phyloP scores from a whole-genome alignment of 139 green algal genomes.

The Pseudopediastrum boryanum region DNA sequence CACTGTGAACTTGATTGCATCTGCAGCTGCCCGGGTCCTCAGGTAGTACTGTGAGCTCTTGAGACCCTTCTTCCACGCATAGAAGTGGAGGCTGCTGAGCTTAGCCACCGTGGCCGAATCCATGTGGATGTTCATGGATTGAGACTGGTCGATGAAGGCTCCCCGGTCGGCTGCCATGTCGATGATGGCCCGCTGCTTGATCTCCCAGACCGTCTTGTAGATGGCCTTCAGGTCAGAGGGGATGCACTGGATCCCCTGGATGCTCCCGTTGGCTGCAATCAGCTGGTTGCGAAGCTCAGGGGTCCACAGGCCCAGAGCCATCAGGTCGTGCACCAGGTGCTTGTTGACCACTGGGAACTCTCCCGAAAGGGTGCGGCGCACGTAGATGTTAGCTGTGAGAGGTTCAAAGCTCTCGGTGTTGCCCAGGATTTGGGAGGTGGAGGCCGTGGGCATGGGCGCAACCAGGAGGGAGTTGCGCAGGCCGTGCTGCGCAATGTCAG shows the following conservation, averaged over 20 bases:
- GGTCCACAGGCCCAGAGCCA: constrained; percentile 23
- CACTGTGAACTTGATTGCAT: constrained; percentile 50
- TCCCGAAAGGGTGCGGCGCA: constrained; percentile 15
- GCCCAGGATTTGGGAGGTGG: constrained; percentile 45
- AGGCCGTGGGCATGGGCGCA: constrained; percentile 49
- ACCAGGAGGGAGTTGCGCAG: constrained; percentile 42
- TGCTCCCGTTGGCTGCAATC: constrained; percentile 37
- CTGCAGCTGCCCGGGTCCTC: constrained; percentile 33
- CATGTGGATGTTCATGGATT: constrained; percentile 62
- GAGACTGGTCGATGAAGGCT: constrained; percentile 37
- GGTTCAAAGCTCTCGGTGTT: constrained; percentile 52
- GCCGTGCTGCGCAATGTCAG: constrained; percentile 1
- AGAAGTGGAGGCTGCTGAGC: constrained; percentile 73
- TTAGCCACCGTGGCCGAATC: constrained; percentile 60
- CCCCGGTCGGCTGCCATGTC: constrained; percentile 36
- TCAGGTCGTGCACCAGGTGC: constrained; percentile 40
- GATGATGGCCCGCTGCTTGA: constrained; percentile 22
- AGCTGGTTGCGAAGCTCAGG: constrained; percentile 8
- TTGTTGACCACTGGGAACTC: constrained; percentile 49
- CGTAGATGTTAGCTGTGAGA: constrained; percentile 42
- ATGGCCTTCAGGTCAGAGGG: constrained; percentile 11
- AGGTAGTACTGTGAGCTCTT: constrained; percentile 63
- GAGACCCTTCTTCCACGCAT: constrained; percentile 61
- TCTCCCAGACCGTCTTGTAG: constrained; percentile 50
- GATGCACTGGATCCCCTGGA: constrained; percentile 29